Percentiles rank a stretch among this genome's conserved stretches.
Conservation (phyloP, 192 early-diverging fungal species). For the Coemansia furcata region DNA sequence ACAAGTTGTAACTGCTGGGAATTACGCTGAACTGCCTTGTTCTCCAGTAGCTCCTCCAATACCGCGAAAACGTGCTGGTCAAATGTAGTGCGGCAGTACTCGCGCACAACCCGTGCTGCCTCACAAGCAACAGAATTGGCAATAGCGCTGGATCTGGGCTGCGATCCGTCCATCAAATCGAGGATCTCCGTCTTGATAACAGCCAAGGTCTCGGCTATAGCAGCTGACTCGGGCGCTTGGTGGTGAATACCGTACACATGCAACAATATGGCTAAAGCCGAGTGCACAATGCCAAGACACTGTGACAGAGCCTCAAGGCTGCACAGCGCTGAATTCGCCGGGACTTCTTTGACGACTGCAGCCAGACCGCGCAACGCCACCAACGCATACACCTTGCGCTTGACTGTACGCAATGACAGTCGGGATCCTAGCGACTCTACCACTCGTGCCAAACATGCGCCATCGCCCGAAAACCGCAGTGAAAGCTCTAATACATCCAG, state of each 20-base stretch:
- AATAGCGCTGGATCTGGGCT: not conserved
- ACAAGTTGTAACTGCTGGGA: conserved; percentile 27
- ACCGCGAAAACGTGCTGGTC: not conserved
- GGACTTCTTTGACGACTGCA: conserved; percentile 21
- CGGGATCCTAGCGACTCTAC: not conserved
- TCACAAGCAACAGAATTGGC: conserved; percentile 15
- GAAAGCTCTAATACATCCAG: conserved; percentile 37
- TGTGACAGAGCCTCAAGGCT: not conserved
- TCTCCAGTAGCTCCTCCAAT: conserved; percentile 15
- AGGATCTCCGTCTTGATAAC: not conserved
- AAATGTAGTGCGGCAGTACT: conserved; percentile 18
- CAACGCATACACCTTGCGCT: not conserved
- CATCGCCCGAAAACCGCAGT: not conserved
- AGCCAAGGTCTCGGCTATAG: not conserved
- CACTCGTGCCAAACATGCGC: not conserved
- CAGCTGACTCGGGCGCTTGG: not conserved
- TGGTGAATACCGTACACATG: not conserved
- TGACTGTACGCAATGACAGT: not conserved
- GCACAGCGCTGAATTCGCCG: not conserved
- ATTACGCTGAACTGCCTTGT: conserved; percentile 9
- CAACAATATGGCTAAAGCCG: not conserved
- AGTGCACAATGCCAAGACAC: not conserved
- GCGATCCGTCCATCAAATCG: not conserved
- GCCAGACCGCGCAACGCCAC: conserved; percentile 26
- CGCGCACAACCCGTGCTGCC: conserved; percentile 34